Conservation (phyloP, 805 yeast genomes). For the Candida takata region DNA sequence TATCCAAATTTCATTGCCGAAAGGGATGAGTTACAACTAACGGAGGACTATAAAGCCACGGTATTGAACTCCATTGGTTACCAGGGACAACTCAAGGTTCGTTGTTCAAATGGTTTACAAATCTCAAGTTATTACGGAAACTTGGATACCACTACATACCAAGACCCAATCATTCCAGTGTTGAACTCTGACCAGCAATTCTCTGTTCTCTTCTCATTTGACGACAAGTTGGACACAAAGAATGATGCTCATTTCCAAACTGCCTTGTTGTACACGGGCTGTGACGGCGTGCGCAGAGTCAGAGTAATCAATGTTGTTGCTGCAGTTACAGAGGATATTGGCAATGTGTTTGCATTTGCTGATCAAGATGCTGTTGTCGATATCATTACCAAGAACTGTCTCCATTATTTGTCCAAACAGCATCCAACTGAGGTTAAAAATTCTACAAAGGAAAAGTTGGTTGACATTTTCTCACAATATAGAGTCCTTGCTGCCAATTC, state of each 20-base stretch:
- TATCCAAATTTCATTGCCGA: conserved; percentile 64
- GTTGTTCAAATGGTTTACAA: conserved; percentile 84
- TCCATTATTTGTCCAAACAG: conserved; percentile 34
- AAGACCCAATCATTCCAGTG: conserved; percentile 67
- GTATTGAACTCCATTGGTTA: conserved; percentile 54
- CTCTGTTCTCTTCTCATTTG: conserved; percentile 68
- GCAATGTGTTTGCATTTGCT: conserved; percentile 69
- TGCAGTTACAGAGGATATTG: conserved; percentile 68
- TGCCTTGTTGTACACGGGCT: conserved; percentile 78
- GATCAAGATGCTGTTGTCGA: conserved; percentile 65
- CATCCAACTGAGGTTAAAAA: conserved; percentile 41
- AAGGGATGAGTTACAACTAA: conserved; percentile 62
- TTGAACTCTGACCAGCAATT: conserved; percentile 56
- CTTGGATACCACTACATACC: conserved; percentile 29
- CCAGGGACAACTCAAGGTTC: conserved; percentile 75
- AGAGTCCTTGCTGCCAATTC: conserved; percentile 39
- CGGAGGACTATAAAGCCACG: conserved; percentile 50
- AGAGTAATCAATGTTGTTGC: conserved; percentile 81
- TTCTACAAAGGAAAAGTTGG: conserved; percentile 45
- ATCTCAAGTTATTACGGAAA: conserved; percentile 70
- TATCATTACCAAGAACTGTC: conserved; percentile 44
- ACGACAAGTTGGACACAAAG: conserved; percentile 61
- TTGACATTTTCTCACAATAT: conserved; percentile 53
- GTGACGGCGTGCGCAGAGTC: conserved; percentile 70
- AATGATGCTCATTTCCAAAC: conserved; percentile 87